Evolutionary conservation across 768 basidiomycete species (phyloP), one percentile per base, ranked within the genome.

Genomic region (Podaxis pistillaris): DNA sequence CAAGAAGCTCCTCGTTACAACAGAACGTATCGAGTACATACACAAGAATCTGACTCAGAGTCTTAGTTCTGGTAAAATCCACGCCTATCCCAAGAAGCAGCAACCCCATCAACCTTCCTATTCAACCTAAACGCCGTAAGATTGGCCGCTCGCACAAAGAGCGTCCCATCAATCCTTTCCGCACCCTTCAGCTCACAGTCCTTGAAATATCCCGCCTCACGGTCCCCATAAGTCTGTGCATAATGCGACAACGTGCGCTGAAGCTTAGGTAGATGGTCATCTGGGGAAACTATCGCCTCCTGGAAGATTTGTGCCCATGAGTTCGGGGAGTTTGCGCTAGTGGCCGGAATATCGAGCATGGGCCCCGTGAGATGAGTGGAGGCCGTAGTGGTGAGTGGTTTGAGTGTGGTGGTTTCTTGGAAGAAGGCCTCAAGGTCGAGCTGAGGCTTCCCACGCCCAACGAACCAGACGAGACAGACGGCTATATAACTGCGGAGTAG

Each of bases 401-500:
- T 62, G 30, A 50, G 54, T n/a, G 60, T 9, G 15, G 60, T 8
- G n/a, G n/a, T 11, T 15, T 60, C 17, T 0, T 72, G 69, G 66
- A 78, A 83, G 74, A 91, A 86, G 4, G 72, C 78, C 47, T 70
- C 68, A 54, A 90, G 73, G 58, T 83, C 75, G 64, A 88, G 73
- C 0, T 70, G 60, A 0, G 81, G 81, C 12, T 85, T 82, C 15
- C 88, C 87, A 6, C 83, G 84, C 1, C 80, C 77, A 38, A 90
- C 70, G 74, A 81, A 88, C 81, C 81, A 83, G 1, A 72, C 75
- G 41, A 90, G 78, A 22, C 75, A 75, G 24, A 77, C 72, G 4
- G 79, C 72, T 65, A 91, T 80, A 73, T 88, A 88, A 1, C 79
- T 75, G 5, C 81, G 82, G 19, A 92, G 79, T 6, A 91, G 75